phyloP scores from a whole-genome alignment of 2,329 filamentous ascomycete species.

The Thielaviopsis musarum region DNA sequence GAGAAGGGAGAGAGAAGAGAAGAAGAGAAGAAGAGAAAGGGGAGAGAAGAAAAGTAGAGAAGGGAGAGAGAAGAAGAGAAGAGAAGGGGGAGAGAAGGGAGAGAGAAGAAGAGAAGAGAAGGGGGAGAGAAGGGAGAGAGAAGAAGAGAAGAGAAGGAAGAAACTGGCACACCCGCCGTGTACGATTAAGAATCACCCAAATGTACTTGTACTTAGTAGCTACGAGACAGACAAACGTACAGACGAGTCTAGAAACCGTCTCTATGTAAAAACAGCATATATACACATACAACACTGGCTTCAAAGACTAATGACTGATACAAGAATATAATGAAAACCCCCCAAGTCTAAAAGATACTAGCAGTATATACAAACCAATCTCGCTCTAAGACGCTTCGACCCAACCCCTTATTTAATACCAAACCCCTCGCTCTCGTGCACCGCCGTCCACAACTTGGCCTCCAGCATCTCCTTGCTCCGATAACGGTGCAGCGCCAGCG shows the following conservation, averaged over 20 bases:
- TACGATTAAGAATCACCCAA: neutral
- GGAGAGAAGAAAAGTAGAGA: constrained; percentile 26
- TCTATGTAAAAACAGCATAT: too few species aligned
- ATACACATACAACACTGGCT: too few species aligned
- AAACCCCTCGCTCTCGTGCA: constrained; percentile 84
- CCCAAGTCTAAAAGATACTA: too few species aligned
- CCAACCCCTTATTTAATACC: constrained; percentile 72
- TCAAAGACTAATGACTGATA: too few species aligned
- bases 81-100: constrained; percentile 44
- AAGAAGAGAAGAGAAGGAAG: constrained; percentile 40
- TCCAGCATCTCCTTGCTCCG: constrained; percentile 48
- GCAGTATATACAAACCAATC: too few species aligned
- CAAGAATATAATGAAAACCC: too few species aligned
- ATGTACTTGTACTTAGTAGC: neutral
- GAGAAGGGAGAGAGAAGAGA: constrained; percentile 32
- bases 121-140: constrained; percentile 38
- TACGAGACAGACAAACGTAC: too few species aligned
- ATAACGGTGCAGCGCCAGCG: constrained; percentile 62
- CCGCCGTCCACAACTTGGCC: constrained; percentile 62
- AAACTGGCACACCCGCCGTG: neutral
- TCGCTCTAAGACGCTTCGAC: too few species aligned
- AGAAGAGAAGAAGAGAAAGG: constrained; percentile 16
- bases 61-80: constrained; percentile 25
- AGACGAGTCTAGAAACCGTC: too few species aligned
- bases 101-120: constrained; percentile 33